These are phyloP conservation scores for Fusarium pininemorale DNA, from an alignment of 2,329 filamentous ascomycete genomes.

Conservation along the genomic window DNA sequence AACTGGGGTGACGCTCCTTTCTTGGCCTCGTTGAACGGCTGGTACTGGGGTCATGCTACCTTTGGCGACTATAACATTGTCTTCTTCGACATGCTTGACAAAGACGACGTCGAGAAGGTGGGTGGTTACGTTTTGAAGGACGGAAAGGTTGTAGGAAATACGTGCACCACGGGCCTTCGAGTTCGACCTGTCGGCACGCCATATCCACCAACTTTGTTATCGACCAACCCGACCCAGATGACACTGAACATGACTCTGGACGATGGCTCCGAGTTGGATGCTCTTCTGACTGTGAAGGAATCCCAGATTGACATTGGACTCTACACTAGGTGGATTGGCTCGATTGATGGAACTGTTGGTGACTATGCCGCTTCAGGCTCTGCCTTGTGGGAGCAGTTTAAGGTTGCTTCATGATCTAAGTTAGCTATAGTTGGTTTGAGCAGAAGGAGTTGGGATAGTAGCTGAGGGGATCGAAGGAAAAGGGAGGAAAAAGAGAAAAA, in stretches of 20 bases:
- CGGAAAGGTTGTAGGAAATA: not conserved
- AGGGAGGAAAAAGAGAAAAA: not conserved
- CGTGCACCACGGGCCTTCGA: not conserved
- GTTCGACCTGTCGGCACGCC: not conserved
- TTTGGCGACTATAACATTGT: not conserved
- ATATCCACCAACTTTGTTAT: not conserved
- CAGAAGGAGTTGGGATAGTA: accelerated
- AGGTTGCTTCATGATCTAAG: not conserved
- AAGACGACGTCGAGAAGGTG: not conserved
- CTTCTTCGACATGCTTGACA: not conserved
- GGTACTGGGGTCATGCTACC: not conserved
- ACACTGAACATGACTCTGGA: not conserved
- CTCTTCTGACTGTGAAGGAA: not conserved
- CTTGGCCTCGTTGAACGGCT: not conserved
- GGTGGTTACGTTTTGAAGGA: not conserved
- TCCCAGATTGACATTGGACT: not conserved
- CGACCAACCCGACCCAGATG: not conserved
- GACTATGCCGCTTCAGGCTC: not conserved
- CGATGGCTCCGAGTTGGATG: not conserved
- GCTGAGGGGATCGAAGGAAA: accelerated
- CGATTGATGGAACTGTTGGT: not conserved
- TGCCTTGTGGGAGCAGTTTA: not conserved
- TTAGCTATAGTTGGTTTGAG: accelerated
- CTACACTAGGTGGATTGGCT: not conserved
- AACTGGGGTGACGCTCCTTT: not conserved